Evolutionary conservation across 2,329 filamentous ascomycete species (phyloP), one percentile per base, ranked within the genome.

Genomic region (Teratosphaeria pseudoeucalypti): DNA sequence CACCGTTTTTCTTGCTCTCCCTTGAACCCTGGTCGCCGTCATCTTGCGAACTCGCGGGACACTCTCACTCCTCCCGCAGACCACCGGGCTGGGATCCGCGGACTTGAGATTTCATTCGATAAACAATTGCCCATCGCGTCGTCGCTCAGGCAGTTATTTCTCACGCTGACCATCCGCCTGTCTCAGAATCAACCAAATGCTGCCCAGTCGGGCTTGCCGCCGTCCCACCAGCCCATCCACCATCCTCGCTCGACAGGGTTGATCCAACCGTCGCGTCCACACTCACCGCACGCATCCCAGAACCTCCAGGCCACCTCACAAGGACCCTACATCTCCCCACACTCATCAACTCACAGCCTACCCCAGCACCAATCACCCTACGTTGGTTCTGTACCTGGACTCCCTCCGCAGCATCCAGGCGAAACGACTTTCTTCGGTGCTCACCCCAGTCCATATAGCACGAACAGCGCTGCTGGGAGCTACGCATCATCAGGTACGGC

Each of bases 401-500:
- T 81, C 60, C 83, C 78, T 70, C 81, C 81, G 53, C 86, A 86
- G 70, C 80, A 81, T 70, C 76, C 82, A 56, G 83, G 85, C 70
- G 88, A 95, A 67, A 77, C 88, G 57, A 81, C 85, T 54, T 85
- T 83, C 68, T 95, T 92, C 75, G 85, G 88, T 71, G 83, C 87
- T 60, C 89, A 94, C 72, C 84, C 88, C 64, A 90, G 86, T 73
- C 84, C 89, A 11, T 95, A 95, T 78, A 91, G 87, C 76, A 87
- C 89, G 58, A 86, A 89, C 66, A 90, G 87, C 77, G 84, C 87
- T 62, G 85, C 88, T 58, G 89, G 87, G 76, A 88, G 88, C 77
- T 96, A 95, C 76, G 86, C 89, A 64, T 90, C 90, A 72, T 88
- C 89, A 79, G 89, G 90, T 94, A 78, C 81, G 87, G 80, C 57